A percentile compares a stretch with the other conserved stretches of the same genome.
Conservation (phyloP, 2,329 filamentous ascomycete species). For the Trichoderma cornu-damae region DNA sequence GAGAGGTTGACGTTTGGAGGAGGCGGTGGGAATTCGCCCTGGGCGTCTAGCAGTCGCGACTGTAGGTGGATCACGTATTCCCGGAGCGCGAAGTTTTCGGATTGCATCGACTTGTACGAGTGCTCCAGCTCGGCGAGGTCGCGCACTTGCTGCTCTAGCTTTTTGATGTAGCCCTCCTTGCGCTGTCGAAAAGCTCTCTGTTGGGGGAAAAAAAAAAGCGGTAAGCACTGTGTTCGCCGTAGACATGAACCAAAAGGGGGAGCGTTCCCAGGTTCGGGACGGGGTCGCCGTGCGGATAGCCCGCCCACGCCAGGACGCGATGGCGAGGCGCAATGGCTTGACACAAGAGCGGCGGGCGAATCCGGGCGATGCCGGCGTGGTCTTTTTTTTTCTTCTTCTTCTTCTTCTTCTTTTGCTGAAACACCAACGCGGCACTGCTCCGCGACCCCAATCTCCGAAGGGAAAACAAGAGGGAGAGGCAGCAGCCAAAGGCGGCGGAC, state of each 20-base stretch:
- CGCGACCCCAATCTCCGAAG: background rate
- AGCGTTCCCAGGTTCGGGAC: too few relatives aligned
- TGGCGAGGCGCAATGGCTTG: conserved; percentile 2
- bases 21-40: conserved; percentile 78
- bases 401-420: background rate
- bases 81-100: conserved; percentile 83
- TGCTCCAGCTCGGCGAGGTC: conserved; percentile 72
- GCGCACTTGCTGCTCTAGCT: conserved; percentile 88
- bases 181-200: conserved; percentile 95
- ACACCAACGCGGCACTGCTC: background rate
- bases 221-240: background rate
- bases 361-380: conserved; percentile 9
- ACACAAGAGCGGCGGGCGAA: background rate
- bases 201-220: background rate
- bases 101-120: conserved; percentile 72
- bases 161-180: conserved; percentile 97
- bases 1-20: conserved; percentile 71
- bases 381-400: too few relatives aligned
- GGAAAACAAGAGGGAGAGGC: background rate
- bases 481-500: background rate
- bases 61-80: conserved; percentile 93
- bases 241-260: too few relatives aligned
- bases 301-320: background rate
- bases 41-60: conserved; percentile 73
- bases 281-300: background rate